phyloP scores from a whole-genome alignment of 2,329 filamentous ascomycete genomes.

The Celoporthe dispersa region DNA sequence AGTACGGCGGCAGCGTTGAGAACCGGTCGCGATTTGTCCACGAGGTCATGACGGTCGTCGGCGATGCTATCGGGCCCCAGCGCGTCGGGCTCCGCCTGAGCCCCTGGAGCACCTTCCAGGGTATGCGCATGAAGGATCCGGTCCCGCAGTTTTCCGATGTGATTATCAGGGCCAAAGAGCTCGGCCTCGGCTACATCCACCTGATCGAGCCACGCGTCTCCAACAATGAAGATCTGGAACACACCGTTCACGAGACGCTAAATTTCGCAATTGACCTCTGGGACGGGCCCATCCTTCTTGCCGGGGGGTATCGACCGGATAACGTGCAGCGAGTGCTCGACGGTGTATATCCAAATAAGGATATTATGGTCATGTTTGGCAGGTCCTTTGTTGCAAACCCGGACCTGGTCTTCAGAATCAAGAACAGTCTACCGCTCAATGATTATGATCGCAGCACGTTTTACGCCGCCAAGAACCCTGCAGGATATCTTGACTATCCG shows the following conservation, averaged over 20 bases:
- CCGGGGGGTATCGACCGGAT: constrained; percentile 11
- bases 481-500: no score
- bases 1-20: no score
- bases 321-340: constrained; percentile 13
- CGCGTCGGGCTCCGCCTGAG: no score
- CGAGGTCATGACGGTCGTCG: no score
- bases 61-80: no score
- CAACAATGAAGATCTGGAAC: background rate
- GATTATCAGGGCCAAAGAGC: constrained; percentile 4
- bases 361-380: constrained; percentile 39
- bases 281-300: constrained; percentile 14
- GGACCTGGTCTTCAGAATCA: constrained; percentile 46
- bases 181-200: constrained; percentile 17
- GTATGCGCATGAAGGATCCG: constrained; percentile 1
- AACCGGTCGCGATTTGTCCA: no score
- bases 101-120: no score
- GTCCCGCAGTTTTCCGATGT: constrained; percentile 18
- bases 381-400: constrained; percentile 49
- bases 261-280: no score
- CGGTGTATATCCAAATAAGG: constrained; percentile 9
- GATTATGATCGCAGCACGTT: no score
- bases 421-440: no score
- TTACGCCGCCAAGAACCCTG: no score
- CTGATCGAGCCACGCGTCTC: constrained; percentile 15
- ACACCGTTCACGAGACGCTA: background rate